Evolutionary conservation across 495 filamentous ascomycete species (phyloP).

Genomic region (Podospora comata): DNA sequence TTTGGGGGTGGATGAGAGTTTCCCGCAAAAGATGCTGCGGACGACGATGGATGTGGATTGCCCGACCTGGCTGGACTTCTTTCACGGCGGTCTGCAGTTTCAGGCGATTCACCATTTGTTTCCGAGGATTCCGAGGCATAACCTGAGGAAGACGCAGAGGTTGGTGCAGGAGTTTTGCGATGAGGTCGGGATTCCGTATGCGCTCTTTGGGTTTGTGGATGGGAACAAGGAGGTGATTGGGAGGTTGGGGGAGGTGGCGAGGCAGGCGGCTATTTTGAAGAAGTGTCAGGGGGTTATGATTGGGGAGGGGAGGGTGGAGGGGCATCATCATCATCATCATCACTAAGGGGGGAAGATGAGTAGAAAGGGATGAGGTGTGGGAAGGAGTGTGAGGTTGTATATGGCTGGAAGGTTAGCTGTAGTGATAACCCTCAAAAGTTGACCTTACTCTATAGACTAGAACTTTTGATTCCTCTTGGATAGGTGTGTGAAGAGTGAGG

Average conservation of each 20-base stretch:
- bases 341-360: not conserved
- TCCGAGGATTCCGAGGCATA: constrained; percentile 92
- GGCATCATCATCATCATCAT: constrained; percentile 18
- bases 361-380: not conserved
- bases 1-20: constrained; percentile 80
- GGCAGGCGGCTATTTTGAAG: constrained; percentile 81
- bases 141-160: constrained; percentile 77
- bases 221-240: constrained; percentile 89
- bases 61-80: constrained; percentile 90
- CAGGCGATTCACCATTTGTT: constrained; percentile 95
- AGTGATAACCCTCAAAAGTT: not conserved
- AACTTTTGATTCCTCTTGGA: not conserved
- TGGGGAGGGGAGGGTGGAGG: constrained; percentile 37
- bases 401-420: not conserved
- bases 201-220: constrained; percentile 88
- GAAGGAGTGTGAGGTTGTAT: not conserved
- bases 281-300: constrained; percentile 72
- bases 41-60: constrained; percentile 99
- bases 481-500: not conserved
- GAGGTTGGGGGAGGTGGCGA: constrained; percentile 76
- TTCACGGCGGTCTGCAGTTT: constrained; percentile 95
- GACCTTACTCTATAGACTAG: not conserved
- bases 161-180: constrained; percentile 85
- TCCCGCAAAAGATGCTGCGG: constrained; percentile 93
- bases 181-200: constrained; percentile 90